Evolutionary conservation across 331 rosid genomes (phyloP), one percentile per base, ranked within the genome.

Genomic region (Telfairia occidentalis): DNA sequence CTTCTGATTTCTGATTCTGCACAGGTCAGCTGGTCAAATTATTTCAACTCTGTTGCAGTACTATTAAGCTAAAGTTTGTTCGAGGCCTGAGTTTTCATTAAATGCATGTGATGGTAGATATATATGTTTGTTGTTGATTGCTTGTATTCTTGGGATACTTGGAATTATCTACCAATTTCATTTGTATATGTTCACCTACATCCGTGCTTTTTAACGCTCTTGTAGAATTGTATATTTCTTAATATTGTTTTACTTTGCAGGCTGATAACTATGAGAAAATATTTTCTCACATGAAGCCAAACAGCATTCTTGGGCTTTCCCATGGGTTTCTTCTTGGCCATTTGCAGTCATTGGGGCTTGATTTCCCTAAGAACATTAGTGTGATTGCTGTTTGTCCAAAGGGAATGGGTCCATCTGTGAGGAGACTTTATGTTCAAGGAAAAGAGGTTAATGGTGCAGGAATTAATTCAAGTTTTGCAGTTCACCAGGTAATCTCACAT

Each of bases 291-390:
- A 88, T 95, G 97, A 95, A 92, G 79, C 99, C 99, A 32, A 90
- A 89, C 81, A 86, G 97, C 85, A 86, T 95, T 40, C 97, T 95
- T 73, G 99, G 99, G 82, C 89, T 95, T 80, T 95, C 97, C 79
- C 99, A 95, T 69, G 99, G 99, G 46, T 95, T 95, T 77, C 99
- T 95, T 77, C 90, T 95, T 34, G 99, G 99, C 66, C 97, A 95
- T 81, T 87, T 95, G 83, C 96, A 90, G 82, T 92, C 97, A 5
- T 23, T 18, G 23, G 97, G 97, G 66, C 88, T 86, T 64, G 96
- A 90, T 82, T 95, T 95, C 73, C 97, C 99, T 0, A 90, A 92
- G 79, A 76, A 95, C 70, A 77, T 95, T 57, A 95, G 97, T 69
- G 97, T 95, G 16, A 90, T 95, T 82, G 96, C 97, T 61, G 94